A percentile compares a stretch with the other conserved stretches of the same genome.
Evolutionary conservation across 1,139 yeast genomes (phyloP).

Genomic region (Candida gigantensis): DNA sequence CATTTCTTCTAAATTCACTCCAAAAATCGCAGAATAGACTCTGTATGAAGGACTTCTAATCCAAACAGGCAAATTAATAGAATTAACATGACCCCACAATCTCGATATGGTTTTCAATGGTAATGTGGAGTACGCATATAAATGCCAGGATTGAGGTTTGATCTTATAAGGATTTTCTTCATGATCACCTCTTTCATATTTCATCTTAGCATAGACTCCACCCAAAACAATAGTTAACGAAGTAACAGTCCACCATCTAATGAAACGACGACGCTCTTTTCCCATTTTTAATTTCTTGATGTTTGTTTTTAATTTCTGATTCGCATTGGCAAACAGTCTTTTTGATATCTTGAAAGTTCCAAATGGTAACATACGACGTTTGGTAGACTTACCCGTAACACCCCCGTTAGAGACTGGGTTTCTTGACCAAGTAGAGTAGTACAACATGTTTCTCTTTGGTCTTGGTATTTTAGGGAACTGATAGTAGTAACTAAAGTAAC

Average conservation of each 20-base stretch:
- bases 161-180: conserved; percentile 45
- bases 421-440: conserved; percentile 49
- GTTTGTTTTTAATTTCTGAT: conserved; percentile 36
- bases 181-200: conserved; percentile 38
- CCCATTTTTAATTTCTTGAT: conserved; percentile 41
- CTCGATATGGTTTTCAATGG: conserved; percentile 92
- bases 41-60: conserved; percentile 79
- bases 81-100: conserved; percentile 91
- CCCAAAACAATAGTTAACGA: conserved; percentile 64
- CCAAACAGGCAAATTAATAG: conserved; percentile 84
- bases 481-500: conserved; percentile 32
- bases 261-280: conserved; percentile 50
- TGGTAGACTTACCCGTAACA: conserved; percentile 2
- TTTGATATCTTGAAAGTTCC: conserved; percentile 23
- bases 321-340: conserved; percentile 41
- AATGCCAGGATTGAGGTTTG: conserved; percentile 79
- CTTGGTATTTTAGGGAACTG: conserved; percentile 64
- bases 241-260: conserved; percentile 71
- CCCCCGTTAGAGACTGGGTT: conserved; percentile 16
- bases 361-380: conserved; percentile 8
- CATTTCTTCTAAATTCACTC: conserved; percentile 88
- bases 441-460: conserved; percentile 59
- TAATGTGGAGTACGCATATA: conserved; percentile 84
- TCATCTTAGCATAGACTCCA: conserved; percentile 60
- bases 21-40: conserved; percentile 78